Evolutionary conservation across 2,329 filamentous ascomycete species (phyloP).

Genomic region (Calonectria pauciramosa): DNA sequence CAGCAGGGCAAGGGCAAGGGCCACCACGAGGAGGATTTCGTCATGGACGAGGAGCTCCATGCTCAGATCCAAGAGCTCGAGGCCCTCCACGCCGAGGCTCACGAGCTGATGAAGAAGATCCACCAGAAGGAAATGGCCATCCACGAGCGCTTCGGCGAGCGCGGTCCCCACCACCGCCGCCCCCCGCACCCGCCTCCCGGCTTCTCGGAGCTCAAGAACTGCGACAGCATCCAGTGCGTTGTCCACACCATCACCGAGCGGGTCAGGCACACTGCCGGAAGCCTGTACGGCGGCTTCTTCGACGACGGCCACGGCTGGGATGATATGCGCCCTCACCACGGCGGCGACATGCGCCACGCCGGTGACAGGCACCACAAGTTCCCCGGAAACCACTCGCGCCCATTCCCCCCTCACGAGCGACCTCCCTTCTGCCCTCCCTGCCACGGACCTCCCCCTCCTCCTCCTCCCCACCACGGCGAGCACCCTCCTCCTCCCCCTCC

Average conservation of each 20-base stretch:
- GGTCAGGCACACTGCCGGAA: conserved; percentile 50
- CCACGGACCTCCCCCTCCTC: conserved; percentile 19
- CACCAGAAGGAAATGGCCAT: conserved; percentile 28
- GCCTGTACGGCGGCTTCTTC: conserved; percentile 37
- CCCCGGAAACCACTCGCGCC: conserved; percentile 26
- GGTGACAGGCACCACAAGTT: conserved; percentile 14
- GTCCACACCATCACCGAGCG: conserved; percentile 55
- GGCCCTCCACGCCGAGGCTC: conserved; percentile 56
- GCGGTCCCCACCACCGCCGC: conserved; percentile 20
- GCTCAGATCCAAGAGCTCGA: conserved; percentile 61
- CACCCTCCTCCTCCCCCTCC: conserved; percentile 21
- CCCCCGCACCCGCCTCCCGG: conserved; percentile 39
- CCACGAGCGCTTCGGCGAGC: conserved; percentile 48
- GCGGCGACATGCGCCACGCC: conserved; percentile 12
- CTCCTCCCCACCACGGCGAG: conserved; percentile 29
- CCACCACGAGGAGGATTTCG: conserved; percentile 43
- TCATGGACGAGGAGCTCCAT: conserved; percentile 51
- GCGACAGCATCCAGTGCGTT: conserved; percentile 53
- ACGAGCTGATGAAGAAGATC: conserved; percentile 60
- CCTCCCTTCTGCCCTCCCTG: conserved; percentile 24
- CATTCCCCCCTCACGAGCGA: conserved; percentile 3
- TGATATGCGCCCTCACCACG: conserved; percentile 12
- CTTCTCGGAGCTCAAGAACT: conserved; percentile 35
- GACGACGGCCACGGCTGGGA: conserved; percentile 6
- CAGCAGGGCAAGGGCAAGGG: background rate